Evolutionary conservation across 306 rosid species (phyloP).

Genomic region (Corylus heterophylla): DNA sequence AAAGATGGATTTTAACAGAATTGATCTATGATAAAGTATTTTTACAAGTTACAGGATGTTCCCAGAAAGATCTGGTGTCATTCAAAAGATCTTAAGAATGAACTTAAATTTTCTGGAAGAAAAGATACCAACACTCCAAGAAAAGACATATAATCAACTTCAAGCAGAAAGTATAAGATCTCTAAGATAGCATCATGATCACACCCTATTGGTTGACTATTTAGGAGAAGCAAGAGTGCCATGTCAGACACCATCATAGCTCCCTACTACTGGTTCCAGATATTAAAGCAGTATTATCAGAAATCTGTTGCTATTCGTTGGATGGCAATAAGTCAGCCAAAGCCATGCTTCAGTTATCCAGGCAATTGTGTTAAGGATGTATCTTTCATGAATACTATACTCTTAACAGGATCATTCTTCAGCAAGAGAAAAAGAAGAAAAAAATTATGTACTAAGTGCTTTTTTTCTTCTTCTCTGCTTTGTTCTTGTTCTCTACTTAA

Average conservation of each 20-base stretch:
- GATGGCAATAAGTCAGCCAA: background rate
- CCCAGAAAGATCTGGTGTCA: no score
- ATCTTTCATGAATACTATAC: background rate
- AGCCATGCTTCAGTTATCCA: background rate
- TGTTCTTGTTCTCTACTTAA: background rate
- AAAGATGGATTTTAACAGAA: no score
- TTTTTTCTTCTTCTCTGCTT: background rate
- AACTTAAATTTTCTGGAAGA: no score
- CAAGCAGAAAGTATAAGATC: background rate
- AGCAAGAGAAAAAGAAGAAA: background rate
- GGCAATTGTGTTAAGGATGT: background rate
- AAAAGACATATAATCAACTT: no score
- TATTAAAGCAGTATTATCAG: background rate
- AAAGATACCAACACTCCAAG: no score
- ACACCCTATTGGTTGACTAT: background rate
- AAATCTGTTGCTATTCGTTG: background rate
- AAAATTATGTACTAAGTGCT: background rate
- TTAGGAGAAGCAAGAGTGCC: no score
- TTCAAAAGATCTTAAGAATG: no score
- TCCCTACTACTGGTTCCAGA: background rate
- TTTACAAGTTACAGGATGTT: no score
- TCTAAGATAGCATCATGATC: no score
- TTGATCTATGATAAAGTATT: no score
- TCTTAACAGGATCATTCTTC: background rate
- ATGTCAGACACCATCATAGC: background rate